Conservation (phyloP, 2,329 filamentous ascomycete genomes). For the Penicillium sp. region DNA sequence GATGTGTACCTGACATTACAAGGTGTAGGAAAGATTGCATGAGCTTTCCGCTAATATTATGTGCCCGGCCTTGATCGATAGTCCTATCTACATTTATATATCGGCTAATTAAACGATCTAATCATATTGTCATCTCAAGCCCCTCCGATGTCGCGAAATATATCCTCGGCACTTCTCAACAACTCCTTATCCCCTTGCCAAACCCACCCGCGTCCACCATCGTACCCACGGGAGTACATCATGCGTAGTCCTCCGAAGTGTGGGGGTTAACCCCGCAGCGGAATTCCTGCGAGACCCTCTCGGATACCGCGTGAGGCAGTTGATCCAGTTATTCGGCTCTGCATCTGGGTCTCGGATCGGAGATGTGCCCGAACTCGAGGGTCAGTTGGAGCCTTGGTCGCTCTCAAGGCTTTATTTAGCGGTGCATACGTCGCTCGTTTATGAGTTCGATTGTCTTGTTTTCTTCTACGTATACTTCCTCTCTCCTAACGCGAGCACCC, state of each 20-base stretch:
- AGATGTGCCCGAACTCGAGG: constrained; percentile 12
- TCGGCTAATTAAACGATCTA: not conserved
- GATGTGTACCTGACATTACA: constrained; percentile 69
- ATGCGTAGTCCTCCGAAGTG: not conserved
- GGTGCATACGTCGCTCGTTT: not conserved
- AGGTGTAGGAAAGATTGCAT: constrained; percentile 60
- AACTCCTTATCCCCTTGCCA: not conserved
- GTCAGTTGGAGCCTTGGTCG: not conserved
- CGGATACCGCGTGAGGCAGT: not conserved
- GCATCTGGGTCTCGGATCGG: not conserved
- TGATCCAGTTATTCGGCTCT: not conserved
- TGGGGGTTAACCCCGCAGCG: constrained; percentile 20
- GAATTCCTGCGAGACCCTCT: constrained; percentile 16
- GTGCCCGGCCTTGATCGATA: not conserved
- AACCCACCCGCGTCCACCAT: not conserved
- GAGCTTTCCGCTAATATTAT: constrained; percentile 13
- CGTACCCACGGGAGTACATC: not conserved
- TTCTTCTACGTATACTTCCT: not conserved
- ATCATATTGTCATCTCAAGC: not conserved
- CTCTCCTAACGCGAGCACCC: not conserved
- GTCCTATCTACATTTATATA: constrained; percentile 1
- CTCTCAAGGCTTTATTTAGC: not conserved
- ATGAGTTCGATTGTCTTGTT: not conserved
- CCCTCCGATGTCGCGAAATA: constrained; percentile 3
- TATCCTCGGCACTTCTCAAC: constrained; percentile 3